Percentiles rank a stretch among this genome's conserved stretches.
These are phyloP conservation scores for Micractinium conductrix DNA, from an alignment of 139 green algal genomes.

Conservation along the genomic window DNA sequence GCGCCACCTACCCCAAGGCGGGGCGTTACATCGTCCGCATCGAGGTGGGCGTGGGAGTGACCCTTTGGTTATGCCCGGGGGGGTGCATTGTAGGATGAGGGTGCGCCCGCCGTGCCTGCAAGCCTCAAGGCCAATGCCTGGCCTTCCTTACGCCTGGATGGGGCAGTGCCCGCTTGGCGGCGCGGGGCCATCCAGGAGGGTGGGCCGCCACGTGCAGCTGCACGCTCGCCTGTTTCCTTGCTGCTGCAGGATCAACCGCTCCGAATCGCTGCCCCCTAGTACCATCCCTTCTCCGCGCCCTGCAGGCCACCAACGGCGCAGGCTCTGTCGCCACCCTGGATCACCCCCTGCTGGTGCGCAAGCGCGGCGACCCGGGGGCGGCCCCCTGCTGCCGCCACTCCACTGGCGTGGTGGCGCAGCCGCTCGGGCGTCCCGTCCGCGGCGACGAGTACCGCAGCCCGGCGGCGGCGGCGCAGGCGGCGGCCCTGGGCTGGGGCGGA, in stretches of 20 bases:
- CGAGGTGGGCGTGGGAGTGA: constrained; percentile 32
- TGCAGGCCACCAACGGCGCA: constrained; percentile 8
- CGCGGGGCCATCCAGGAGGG: too few relatives aligned
- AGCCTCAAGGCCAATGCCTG: too few relatives aligned
- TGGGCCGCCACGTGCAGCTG: too few relatives aligned
- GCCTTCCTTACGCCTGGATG: too few relatives aligned
- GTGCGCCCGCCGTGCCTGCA: not conserved
- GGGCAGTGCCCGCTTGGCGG: too few relatives aligned
- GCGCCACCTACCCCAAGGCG: not conserved
- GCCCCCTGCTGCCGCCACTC: constrained; percentile 26
- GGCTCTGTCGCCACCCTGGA: constrained; percentile 40
- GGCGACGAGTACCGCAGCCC: constrained; percentile 42
- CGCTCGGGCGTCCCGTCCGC: constrained; percentile 58
- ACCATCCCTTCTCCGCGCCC: too few relatives aligned
- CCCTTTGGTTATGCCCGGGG: too few relatives aligned
- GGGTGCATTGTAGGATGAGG: too few relatives aligned
- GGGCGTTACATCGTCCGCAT: constrained; percentile 56
- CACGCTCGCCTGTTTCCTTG: too few relatives aligned
- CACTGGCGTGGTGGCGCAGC: constrained; percentile 46
- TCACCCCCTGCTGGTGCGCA: constrained; percentile 58
- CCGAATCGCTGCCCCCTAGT: too few relatives aligned
- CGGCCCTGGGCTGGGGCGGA: constrained; percentile 34
- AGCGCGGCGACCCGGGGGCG: constrained; percentile 46
- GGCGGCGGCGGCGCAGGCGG: not conserved
- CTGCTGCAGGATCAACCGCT: too few relatives aligned